phyloP scores from a whole-genome alignment of 169 alveolate genomes.

The Cyclospora cayetanensis region DNA sequence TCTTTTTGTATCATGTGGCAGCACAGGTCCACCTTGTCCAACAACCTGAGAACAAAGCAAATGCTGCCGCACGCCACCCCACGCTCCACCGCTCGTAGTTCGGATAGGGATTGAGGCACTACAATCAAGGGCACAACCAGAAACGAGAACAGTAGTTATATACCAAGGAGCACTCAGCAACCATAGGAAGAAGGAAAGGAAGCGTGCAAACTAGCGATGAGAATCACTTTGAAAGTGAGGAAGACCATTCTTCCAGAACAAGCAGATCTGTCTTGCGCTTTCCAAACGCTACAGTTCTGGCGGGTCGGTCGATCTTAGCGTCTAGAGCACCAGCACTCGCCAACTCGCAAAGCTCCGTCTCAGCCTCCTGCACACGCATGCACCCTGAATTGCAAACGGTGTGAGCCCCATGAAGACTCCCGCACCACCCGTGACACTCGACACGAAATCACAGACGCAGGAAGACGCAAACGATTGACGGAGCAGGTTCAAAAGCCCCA shows the following conservation, averaged over 20 bases:
- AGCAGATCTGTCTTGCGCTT: slow-evolving; percentile 18
- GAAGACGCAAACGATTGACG: no score
- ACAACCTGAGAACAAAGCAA: slow-evolving; percentile 26
- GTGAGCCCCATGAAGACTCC: no score
- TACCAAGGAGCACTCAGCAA: neutral
- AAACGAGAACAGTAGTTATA: neutral
- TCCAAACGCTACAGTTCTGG: slow-evolving; percentile 68
- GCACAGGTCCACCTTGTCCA: slow-evolving; percentile 64
- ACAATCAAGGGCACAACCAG: neutral
- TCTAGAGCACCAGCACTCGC: slow-evolving; percentile 40
- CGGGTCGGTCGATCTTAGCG: slow-evolving; percentile 72
- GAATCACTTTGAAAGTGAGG: slow-evolving; percentile 3
- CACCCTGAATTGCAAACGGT: no score
- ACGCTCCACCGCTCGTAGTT: no score
- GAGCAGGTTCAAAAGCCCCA: no score
- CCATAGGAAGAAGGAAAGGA: neutral
- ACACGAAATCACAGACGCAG: no score
- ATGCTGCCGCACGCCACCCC: neutral
- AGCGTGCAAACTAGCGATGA: neutral
- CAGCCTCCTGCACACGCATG: slow-evolving; percentile 72
- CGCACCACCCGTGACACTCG: no score
- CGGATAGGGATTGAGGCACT: no score
- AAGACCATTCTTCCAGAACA: slow-evolving; percentile 33
- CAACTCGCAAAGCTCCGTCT: slow-evolving; percentile 61
- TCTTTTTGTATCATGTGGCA: slow-evolving; percentile 71